Base-by-base conservation (phyloP, 192 early-diverging fungal species). In the Backusella psychrophila region DNA sequence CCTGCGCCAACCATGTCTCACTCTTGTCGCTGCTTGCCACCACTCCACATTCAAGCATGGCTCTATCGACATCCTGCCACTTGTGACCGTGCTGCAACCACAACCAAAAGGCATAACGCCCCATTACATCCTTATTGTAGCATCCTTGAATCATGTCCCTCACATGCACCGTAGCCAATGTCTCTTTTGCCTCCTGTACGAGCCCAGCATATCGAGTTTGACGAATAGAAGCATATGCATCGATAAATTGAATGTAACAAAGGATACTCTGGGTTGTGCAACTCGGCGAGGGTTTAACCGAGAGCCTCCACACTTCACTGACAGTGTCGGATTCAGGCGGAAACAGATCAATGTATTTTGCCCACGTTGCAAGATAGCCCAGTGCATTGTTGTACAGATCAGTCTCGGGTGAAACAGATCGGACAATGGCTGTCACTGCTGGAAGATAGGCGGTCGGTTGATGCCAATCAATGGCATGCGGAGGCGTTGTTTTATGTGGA, bases 391-490 rank as follows among this genome's bases (percentile, higher is more conserved):
- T 72, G 34, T 70, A 52, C 15, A 76, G 15, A 23, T 44, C 39
- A 46, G 26, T n/a, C 21, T 23, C 29, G 19, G 53, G n/a, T 23
- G 19, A 44, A 23, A 21, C 31, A n/a, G 85, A 75, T 41, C 63
- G 38, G 6, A 73, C 36, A 9, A 71, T 26, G 21, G 72, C 53
- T 35, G 66, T 72, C 26, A 78, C 66, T 0, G 70, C 67, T 41
- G 81, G 78, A n/a, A 87, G 34, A 35, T 82, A 86, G 1, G 83
- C 76, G 3, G 74, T 75, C 3, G 83, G 77, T 53, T 88, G 85
- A 44, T 84, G 81, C 87, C 87, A 88, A 34, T 75, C 82, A 26
- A 88, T 82, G 1, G 82, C 82, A 39, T 86, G 85, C 41, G 83
- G 82, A 4, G 87, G 87, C 12, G 77, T 75, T 4, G 83, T 88